These are phyloP conservation scores for Crotalaria pallida DNA, from an alignment of 306 rosid species.

Conservation along the genomic window DNA sequence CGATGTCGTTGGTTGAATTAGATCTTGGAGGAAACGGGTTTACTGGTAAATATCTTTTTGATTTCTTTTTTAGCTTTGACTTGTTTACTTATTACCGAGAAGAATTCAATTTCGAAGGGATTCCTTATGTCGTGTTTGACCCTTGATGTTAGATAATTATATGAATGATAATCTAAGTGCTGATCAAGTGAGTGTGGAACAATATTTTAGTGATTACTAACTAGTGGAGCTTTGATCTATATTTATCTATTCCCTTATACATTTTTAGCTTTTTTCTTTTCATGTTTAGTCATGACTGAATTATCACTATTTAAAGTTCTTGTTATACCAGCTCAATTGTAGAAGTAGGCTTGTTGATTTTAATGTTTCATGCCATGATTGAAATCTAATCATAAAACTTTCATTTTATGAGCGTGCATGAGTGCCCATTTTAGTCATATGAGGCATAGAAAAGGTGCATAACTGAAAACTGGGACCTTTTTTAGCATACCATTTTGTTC, in stretches of 20 bases:
- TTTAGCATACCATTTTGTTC: neutral
- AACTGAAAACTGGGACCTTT: neutral
- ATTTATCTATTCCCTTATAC: neutral
- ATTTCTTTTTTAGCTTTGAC: neutral
- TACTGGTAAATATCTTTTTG: slow-evolving; percentile 45
- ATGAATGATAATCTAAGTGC: neutral
- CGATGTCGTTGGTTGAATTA: slow-evolving; percentile 55
- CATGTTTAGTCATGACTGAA: neutral
- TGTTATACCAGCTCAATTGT: neutral
- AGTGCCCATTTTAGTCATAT: neutral
- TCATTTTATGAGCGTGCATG: neutral
- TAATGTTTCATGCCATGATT: neutral
- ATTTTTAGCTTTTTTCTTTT: neutral
- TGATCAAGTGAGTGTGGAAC: neutral
- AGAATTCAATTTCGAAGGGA: neutral
- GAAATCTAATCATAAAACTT: neutral
- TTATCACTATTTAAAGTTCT: neutral
- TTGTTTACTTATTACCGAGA: neutral
- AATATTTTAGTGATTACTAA: neutral
- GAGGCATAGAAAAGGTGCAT: neutral
- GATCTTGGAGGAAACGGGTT: slow-evolving; percentile 85
- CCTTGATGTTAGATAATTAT: neutral
- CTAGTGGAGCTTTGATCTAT: slow-evolving; percentile 5
- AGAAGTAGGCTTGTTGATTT: neutral
- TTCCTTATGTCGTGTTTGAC: neutral